phyloP scores from a whole-genome alignment of 129 eudicot genomes.

The Erigeron canadensis region DNA sequence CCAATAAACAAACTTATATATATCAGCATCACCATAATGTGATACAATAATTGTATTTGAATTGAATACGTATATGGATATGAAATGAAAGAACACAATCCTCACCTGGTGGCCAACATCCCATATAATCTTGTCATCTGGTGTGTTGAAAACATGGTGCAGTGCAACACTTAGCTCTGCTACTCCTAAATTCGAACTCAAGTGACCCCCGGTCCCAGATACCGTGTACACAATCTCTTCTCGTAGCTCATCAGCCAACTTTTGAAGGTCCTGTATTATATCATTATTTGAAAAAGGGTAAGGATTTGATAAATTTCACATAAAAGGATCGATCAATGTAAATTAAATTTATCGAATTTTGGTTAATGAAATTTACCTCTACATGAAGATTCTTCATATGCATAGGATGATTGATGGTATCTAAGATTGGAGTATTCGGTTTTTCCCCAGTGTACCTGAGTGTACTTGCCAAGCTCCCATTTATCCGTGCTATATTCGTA shows the following conservation, averaged over 20 bases:
- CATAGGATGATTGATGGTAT: conserved; percentile 45
- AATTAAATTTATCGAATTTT: too few relatives aligned
- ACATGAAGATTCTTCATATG: conserved; percentile 49
- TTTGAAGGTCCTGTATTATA: conserved; percentile 45
- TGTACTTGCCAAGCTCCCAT: background rate
- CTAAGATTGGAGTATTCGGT: conserved; percentile 53
- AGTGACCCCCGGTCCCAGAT: conserved; percentile 70
- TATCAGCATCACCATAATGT: background rate
- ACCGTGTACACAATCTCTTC: conserved; percentile 59
- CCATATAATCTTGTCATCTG: conserved; percentile 64
- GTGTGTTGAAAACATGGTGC: conserved; percentile 65
- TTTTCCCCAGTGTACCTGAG: conserved; percentile 43
- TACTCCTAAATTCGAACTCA: conserved; percentile 73
- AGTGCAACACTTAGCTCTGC: conserved; percentile 63
- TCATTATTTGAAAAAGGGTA: conserved; percentile 12
- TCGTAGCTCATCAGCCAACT: conserved; percentile 53
- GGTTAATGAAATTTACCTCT: conserved; percentile 30
- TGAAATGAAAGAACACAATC: background rate
- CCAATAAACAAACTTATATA: background rate
- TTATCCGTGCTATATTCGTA: background rate
- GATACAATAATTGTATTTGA: background rate
- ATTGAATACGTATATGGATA: background rate
- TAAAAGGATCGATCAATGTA: too few relatives aligned
- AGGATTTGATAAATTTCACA: too few relatives aligned
- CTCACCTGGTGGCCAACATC: conserved; percentile 84